Base-by-base conservation (phyloP, 2,329 filamentous ascomycete genomes). In the Neonectria magnoliae region DNA sequence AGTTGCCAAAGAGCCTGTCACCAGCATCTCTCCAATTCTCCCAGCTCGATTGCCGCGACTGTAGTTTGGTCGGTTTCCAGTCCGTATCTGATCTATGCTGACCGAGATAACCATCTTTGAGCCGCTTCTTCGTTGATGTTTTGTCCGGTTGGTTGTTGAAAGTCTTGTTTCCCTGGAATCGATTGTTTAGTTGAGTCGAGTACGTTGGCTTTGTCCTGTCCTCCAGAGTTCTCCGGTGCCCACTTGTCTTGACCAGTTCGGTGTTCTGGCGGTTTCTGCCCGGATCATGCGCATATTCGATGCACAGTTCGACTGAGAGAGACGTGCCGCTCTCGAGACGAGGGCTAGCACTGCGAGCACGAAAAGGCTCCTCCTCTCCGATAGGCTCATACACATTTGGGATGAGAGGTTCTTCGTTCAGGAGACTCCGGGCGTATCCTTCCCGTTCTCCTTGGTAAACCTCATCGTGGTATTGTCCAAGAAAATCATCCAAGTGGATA, bases 371-470 rank as follows among this genome's bases (percentile, higher is more conserved):
- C 4, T 52, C 18, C 36, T 54, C 41, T 9, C 60, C 53, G 31
- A 73, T 65, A 10, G 68, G 68, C 33, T 73, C 71, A 57, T 73
- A 70, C 16, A 71, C 71, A 27, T 73, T 65, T 42, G 68, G 64
- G 57, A 71, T 47, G 7, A 59, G 55, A 9, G 48, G 44, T 4
- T 2, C 5, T 22, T 60, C 48, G n/a, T 5, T 27, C 2, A n/a
- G 5, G 11, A 29, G 16, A 16, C 25, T 25, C 16, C n/a, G 29
- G 11, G 20, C 20, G 38, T 42, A 42, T 38, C 36, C 16, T 38
- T 38, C 36, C 14, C n/a, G 18, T 42, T 42, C 8, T 1, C 5
- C 18, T 25, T 27, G 36, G 27, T n/a, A 9, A 14, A 25, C 36
- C 11, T 60, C 50, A 7, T 48, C 11, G 20, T 16, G 16, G 6